A percentile compares a stretch with the other conserved stretches of the same genome.
phyloP scores from a whole-genome alignment of 129 eudicot genomes.

The Deinandra increscens region DNA sequence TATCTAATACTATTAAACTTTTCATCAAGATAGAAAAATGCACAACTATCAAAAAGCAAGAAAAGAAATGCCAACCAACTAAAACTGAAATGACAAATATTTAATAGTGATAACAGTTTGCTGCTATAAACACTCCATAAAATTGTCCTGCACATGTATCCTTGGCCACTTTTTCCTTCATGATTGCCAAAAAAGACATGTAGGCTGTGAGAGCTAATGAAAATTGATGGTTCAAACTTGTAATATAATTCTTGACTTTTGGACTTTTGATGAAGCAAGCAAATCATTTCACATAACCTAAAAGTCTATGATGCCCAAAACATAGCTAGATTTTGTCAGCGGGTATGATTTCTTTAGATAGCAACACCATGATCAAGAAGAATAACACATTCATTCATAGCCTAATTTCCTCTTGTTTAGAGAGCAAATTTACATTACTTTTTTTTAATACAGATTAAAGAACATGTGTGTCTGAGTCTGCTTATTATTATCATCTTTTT shows the following conservation, averaged over 20 bases:
- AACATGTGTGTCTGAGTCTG: not conserved
- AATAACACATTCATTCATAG: not conserved
- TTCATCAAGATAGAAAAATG: too few species aligned
- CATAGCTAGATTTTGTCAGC: not conserved
- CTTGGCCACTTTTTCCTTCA: not conserved
- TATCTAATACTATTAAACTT: too few species aligned
- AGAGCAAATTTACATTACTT: not conserved
- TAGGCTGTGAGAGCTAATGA: not conserved
- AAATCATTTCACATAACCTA: not conserved
- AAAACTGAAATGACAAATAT: not conserved
- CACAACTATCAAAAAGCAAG: not conserved
- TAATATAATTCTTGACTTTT: not conserved
- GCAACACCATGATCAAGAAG: not conserved
- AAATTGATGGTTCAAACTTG: not conserved
- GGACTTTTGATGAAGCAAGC: not conserved
- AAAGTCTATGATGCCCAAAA: not conserved
- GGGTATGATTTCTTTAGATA: not conserved
- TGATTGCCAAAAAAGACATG: not conserved
- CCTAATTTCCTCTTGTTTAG: not conserved
- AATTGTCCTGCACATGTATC: too few species aligned
- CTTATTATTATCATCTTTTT: not conserved
- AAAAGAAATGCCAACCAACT: not conserved
- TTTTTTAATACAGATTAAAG: not conserved
- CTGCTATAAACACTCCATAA: not conserved
- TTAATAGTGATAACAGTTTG: not conserved